Percentiles rank a stretch among this genome's conserved stretches.
Conservation (phyloP, 139 green algal genomes). For the Dunaliella sp. region DNA sequence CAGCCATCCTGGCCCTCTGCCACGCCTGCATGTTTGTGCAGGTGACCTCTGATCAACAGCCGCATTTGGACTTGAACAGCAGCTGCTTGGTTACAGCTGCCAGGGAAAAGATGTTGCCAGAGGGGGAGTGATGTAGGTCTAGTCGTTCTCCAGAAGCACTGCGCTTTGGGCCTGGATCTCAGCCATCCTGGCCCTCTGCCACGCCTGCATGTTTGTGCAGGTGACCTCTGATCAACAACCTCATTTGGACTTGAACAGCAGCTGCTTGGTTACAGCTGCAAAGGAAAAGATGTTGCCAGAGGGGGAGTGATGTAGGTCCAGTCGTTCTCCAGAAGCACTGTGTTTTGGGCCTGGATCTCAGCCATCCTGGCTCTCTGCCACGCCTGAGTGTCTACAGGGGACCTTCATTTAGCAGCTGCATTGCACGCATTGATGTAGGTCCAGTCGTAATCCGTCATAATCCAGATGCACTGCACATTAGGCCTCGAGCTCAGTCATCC, state of each 20-base stretch:
- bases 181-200: constrained; percentile 50
- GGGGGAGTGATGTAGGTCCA: constrained; percentile 88
- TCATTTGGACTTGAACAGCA: no score
- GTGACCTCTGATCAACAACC: no score
- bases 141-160: constrained; percentile 78
- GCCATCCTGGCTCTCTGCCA: constrained; percentile 58
- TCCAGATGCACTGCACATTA: constrained; percentile 59
- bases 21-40: constrained; percentile 59
- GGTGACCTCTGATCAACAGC: no score
- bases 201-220: constrained; percentile 54
- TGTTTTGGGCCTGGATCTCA: constrained; percentile 64
- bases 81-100: constrained; percentile 20
- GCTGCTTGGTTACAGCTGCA: constrained; percentile 17
- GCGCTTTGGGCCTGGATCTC: constrained; percentile 67
- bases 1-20: constrained; percentile 50
- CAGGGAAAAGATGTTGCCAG: constrained; percentile 37
- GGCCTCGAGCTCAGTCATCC: constrained; percentile 59
- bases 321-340: constrained; percentile 74
- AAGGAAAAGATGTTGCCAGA: constrained; percentile 38
- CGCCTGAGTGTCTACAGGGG: constrained; percentile 35
- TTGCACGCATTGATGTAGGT: constrained; percentile 83
- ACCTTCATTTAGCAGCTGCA: no score
- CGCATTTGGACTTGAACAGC: no score
- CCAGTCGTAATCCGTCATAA: constrained; percentile 95
- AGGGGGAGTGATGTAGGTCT: constrained; percentile 85